Evolutionary conservation across 805 yeast genomes (phyloP).

Genomic region (Candida morakotiae): DNA sequence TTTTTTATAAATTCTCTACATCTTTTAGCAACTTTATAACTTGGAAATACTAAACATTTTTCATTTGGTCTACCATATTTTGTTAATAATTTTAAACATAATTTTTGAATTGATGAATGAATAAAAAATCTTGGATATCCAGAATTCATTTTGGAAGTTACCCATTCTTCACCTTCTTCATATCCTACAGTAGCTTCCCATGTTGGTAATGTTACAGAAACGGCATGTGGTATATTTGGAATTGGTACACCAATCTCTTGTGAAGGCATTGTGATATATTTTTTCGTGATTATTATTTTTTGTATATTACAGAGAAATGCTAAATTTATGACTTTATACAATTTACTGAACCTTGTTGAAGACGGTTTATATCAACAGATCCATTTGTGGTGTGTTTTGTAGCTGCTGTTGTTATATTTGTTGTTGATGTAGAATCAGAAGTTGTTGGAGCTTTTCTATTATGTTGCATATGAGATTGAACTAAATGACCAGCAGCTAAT

Average conservation of each 20-base stretch:
- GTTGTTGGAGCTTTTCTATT: slow-evolving; percentile 67
- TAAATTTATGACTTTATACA: slow-evolving; percentile 61
- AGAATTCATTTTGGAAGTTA: slow-evolving; percentile 67
- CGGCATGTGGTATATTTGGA: slow-evolving; percentile 91
- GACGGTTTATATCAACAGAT: slow-evolving; percentile 36
- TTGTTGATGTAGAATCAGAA: slow-evolving; percentile 22
- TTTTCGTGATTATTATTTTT: too few relatives aligned
- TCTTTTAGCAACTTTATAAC: slow-evolving; percentile 73
- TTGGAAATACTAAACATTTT: slow-evolving; percentile 68
- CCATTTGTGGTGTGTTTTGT: slow-evolving; percentile 1
- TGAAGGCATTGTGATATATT: too few relatives aligned
- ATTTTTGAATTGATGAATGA: slow-evolving; percentile 57
- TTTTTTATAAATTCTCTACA: slow-evolving; percentile 74
- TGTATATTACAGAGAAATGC: too few relatives aligned
- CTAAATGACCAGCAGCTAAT: slow-evolving; percentile 97
- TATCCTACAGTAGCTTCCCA: slow-evolving; percentile 94
- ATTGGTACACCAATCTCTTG: slow-evolving; percentile 75
- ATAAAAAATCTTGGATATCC: slow-evolving; percentile 89
- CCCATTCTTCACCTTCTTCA: slow-evolving; percentile 85
- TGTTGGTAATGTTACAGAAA: slow-evolving; percentile 90
- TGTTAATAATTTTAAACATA: slow-evolving; percentile 50
- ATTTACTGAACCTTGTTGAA: slow-evolving; percentile 68
- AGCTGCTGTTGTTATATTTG: too few relatives aligned
- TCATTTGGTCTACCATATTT: slow-evolving; percentile 83
- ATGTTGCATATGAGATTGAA: slow-evolving; percentile 94